These are phyloP conservation scores for Phytopythium cucurbitacearum DNA, from an alignment of 352 stramenopile species.

Conservation along the genomic window DNA sequence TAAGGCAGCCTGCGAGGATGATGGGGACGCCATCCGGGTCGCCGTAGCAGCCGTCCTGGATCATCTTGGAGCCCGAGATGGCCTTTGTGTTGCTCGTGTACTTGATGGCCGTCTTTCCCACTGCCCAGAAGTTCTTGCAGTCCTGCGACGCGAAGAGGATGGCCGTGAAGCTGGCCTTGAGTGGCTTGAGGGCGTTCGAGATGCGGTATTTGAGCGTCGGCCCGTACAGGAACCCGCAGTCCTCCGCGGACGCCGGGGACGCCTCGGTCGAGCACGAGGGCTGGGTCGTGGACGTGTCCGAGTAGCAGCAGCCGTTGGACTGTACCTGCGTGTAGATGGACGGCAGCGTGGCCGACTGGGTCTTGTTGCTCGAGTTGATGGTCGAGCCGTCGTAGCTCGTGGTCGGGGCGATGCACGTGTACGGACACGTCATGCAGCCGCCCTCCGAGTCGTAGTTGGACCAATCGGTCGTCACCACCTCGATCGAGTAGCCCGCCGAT, in stretches of 20 bases:
- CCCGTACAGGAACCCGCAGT: conserved; percentile 81
- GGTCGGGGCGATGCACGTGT: conserved; percentile 74
- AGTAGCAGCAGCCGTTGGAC: conserved; percentile 83
- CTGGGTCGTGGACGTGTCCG: conserved; percentile 41
- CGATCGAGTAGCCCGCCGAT: conserved; percentile 57
- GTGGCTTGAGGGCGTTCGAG: conserved; percentile 43
- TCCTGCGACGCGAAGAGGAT: conserved; percentile 85
- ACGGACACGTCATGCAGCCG: conserved; percentile 83
- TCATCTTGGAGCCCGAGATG: conserved; percentile 75
- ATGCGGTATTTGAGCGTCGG: conserved; percentile 85
- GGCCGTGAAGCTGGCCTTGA: conserved; percentile 42
- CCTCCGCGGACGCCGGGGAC: conserved; percentile 50
- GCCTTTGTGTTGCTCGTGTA: conserved; percentile 69
- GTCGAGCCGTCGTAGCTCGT: conserved; percentile 71
- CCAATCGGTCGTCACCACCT: conserved; percentile 71
- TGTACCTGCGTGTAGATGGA: conserved; percentile 63
- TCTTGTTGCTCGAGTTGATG: conserved; percentile 79
- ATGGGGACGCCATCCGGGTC: conserved; percentile 48
- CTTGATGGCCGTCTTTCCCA: conserved; percentile 70
- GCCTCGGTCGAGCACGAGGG: conserved; percentile 62
- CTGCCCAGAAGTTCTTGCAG: conserved; percentile 83
- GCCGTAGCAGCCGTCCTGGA: conserved; percentile 83
- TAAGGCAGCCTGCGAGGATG: conserved; percentile 80
- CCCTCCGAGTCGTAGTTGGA: conserved; percentile 80
- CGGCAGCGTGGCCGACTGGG: conserved; percentile 58